Evolutionary conservation across 2,329 filamentous ascomycete genomes (phyloP).

Genomic region (Colletotrichum graminicola): DNA sequence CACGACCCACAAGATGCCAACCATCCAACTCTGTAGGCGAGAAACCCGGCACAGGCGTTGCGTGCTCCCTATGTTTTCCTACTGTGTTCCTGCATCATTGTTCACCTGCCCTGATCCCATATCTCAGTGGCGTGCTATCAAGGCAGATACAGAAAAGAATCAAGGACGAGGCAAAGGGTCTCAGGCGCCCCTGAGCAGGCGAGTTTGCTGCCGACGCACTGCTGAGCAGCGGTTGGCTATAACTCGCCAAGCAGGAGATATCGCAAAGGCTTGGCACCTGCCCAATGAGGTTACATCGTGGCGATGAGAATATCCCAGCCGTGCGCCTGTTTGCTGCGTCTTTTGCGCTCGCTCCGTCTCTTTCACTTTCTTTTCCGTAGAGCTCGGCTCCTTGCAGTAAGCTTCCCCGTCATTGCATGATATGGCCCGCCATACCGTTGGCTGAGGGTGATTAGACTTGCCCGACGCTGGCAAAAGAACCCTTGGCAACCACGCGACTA

Average conservation of each 20-base stretch:
- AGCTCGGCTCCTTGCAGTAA: slow-evolving; percentile 6
- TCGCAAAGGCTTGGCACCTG: slow-evolving; percentile 38
- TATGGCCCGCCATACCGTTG: background rate
- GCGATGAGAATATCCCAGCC: slow-evolving; percentile 14
- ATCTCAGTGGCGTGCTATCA: background rate
- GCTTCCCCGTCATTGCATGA: slow-evolving; percentile 19
- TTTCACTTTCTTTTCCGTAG: background rate
- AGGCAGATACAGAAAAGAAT: background rate
- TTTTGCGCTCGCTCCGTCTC: background rate
- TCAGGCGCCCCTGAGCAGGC: slow-evolving; percentile 21
- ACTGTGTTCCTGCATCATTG: background rate
- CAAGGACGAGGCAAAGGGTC: background rate
- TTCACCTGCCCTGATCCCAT: background rate
- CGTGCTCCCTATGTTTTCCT: background rate
- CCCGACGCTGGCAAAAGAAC: background rate
- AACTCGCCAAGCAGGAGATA: slow-evolving; percentile 17
- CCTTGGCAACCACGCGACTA: background rate
- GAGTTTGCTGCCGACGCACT: background rate
- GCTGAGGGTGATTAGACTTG: background rate
- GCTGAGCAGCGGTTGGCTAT: slow-evolving; percentile 5
- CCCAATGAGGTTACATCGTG: slow-evolving; percentile 35
- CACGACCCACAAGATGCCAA: background rate
- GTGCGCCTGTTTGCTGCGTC: slow-evolving; percentile 1
- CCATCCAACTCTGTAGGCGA: background rate
- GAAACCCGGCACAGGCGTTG: background rate